phyloP scores from a whole-genome alignment of 1,139 yeast genomes.

The Blastobotrys buckinghamii region DNA sequence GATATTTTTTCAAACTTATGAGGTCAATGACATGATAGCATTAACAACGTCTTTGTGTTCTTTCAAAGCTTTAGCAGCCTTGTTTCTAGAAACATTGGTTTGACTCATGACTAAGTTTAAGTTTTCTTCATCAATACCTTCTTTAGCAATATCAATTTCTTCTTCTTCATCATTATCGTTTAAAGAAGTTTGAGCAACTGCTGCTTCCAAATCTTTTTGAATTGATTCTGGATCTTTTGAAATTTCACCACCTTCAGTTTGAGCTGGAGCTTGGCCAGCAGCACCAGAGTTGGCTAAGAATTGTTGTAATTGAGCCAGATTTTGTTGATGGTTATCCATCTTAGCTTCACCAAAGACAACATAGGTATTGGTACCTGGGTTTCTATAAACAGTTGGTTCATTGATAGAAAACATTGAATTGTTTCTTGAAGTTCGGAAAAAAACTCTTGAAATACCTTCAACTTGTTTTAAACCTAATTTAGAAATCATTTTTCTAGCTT shows the following conservation, averaged over 20 bases:
- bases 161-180: constrained; percentile 32
- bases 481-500: constrained; percentile 87
- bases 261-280: constrained; percentile 34
- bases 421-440: constrained; percentile 93
- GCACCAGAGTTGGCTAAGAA: constrained; percentile 14
- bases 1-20: constrained; percentile 17
- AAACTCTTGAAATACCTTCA: constrained; percentile 91
- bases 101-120: constrained; percentile 82
- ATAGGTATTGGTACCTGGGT: constrained; percentile 85
- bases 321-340: constrained; percentile 61
- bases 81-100: constrained; percentile 68
- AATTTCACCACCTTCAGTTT: constrained; percentile 35
- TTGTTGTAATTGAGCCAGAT: constrained; percentile 29
- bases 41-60: constrained; percentile 94
- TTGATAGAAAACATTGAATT: constrained; percentile 80
- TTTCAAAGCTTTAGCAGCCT: constrained; percentile 86
- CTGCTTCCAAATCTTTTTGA: constrained; percentile 87
- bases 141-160: constrained; percentile 61
- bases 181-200: constrained; percentile 41
- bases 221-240: constrained; percentile 68
- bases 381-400: constrained; percentile 90
- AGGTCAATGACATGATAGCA: constrained; percentile 77
- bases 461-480: constrained; percentile 89
- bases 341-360: constrained; percentile 98
- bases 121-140: constrained; percentile 76